phyloP scores from a whole-genome alignment of 345 rosid species.

The Salix viminalis region DNA sequence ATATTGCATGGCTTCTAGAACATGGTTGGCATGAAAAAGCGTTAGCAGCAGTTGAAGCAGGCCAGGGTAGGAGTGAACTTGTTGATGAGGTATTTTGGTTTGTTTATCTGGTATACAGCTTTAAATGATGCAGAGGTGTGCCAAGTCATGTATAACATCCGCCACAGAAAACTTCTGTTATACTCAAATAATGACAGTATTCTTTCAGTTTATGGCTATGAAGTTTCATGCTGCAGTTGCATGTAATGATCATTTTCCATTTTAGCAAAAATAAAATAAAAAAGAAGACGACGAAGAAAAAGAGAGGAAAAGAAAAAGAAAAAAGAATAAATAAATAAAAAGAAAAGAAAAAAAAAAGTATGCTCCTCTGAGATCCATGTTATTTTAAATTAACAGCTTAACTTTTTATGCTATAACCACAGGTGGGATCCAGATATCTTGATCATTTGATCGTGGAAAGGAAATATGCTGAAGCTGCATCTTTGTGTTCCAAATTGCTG shows the following conservation, averaged over 20 bases:
- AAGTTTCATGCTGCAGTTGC: not conserved
- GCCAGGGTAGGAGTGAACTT: constrained; percentile 89
- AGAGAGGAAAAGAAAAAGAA: not conserved
- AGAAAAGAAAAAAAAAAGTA: not conserved
- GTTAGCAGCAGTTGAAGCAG: constrained; percentile 94
- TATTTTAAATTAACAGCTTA: constrained; percentile 6
- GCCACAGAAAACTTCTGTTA: not conserved
- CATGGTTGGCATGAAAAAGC: constrained; percentile 99
- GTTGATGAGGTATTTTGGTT: constrained; percentile 72
- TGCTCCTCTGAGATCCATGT: constrained; percentile 1
- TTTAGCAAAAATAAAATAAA: not conserved
- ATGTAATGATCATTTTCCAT: not conserved
- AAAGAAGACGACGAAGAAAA: not conserved
- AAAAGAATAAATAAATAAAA: too few species aligned
- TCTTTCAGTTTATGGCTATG: not conserved
- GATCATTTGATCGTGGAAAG: constrained; percentile 98
- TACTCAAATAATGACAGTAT: not conserved
- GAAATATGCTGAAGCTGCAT: constrained; percentile 95
- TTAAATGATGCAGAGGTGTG: not conserved
- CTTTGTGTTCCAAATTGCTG: constrained; percentile 90
- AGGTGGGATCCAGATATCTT: constrained; percentile 99
- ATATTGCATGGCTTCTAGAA: constrained; percentile 96
- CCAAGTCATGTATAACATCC: not conserved
- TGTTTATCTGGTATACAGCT: not conserved
- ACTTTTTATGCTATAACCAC: constrained; percentile 20